Evolutionary conservation across 1,284 basidiomycete species (phyloP), one percentile per base, ranked within the genome.

Genomic region (Trichosporon sp.): DNA sequence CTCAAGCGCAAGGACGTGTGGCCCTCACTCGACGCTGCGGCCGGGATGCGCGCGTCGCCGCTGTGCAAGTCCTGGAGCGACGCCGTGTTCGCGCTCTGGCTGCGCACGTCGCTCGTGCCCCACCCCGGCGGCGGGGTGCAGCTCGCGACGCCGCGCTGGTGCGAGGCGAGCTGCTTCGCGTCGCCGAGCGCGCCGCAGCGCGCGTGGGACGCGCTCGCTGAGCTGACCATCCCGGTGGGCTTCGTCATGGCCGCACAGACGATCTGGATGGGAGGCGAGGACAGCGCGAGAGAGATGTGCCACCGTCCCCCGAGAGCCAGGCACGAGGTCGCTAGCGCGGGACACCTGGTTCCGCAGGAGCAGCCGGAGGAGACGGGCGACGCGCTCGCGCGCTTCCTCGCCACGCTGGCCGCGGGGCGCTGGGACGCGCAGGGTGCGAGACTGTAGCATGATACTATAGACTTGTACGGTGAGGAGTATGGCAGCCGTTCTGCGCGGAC

Each of bases 1-100:
- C 78, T 93, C n/a, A 80, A 81, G 51, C 86, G 93, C 21, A 87
- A 90, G 47, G 85, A 86, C 2, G 80, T 82, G 6, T 94, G 92
- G 91, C 70, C 86, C 2, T 34, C 44, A 23, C 68, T 91, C 51
- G 86, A 88, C 60, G 89, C 89, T 68, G 93, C 91, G 0, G 77
- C 86, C 2, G 79, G 82, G 0, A 88, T 93, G 74, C 75, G 83
- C 35, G 80, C 85, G 34, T 87, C 85, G 13, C 73, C 77, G 0
- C 75, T 77, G 60, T 80, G 76, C 73, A 68, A 63, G 31, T 21
- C 53, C 2, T 81, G 78, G 77, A 86, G 94, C 76, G 86, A 88
- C 0, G 86, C 84, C 0, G 89, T 89, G 3, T 86, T 96, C 35
- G 83, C 87, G 15, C 73, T 86, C 3, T 95, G 93, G 78, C 83